Evolutionary conservation across 768 basidiomycete genomes (phyloP), one percentile per base, ranked within the genome.

Genomic region (Boletellus ananiceps): DNA sequence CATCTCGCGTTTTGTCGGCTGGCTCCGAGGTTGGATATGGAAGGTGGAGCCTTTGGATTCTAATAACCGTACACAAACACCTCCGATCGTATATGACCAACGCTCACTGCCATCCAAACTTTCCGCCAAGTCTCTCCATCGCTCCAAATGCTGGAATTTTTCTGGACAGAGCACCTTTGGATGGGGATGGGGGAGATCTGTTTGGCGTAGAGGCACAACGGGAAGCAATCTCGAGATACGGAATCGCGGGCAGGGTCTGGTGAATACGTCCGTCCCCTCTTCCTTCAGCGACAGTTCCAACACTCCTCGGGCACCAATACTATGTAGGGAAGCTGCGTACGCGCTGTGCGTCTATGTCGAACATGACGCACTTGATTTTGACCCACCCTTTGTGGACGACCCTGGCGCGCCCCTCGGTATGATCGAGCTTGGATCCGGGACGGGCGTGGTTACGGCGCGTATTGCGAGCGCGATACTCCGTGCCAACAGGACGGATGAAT

Each of bases 181-280:
- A 29, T n/a, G 35, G 36, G 9, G 19, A 41, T 19, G 4, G 14
- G 29, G n/a, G 8, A 32, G 34, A 49, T 34, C 39, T 44, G 0
- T 72, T 76, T 32, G 63, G 67, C 23, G 50, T 54, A 18, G 57
- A 55, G 40, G 69, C 67, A 39, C 86, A 87, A 64, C 69, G 70
- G 49, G 64, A 72, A 14, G 80, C 85, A 5, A 93, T 93, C 46
- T 67, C 73, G 14, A 71, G 71, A 56, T 91, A 86, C 62, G 89
- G 90, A 5, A 93, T 93, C 48, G 91, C 89, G 8, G 88, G 89
- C 29, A 75, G 87, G 66, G 82, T 93, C 40, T 93, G 90, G 91
- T 88, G 73, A 72, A 63, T 61, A 55, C 45, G 44, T 45, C 39
- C n/a, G 29, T 29, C 29, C 29, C 34, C 32, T 49, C 29, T 54